phyloP scores from a whole-genome alignment of 2,329 filamentous ascomycete genomes.

The Pseudogymnoascus sp. region DNA sequence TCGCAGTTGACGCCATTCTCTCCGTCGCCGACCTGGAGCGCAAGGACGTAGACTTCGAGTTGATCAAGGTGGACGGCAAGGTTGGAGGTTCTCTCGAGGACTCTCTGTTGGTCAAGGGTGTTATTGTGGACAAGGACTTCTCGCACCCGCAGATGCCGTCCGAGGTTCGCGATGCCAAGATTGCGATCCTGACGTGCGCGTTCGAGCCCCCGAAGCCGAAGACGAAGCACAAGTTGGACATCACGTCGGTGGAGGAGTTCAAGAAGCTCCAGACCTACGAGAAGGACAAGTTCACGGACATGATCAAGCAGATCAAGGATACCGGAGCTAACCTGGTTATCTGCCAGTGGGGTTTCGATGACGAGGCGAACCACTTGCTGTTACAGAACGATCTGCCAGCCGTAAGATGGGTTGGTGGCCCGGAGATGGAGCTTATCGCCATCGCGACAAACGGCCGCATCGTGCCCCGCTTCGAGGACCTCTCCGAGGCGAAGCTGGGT shows the following conservation, averaged over 20 bases:
- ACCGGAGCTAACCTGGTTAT: slow-evolving; percentile 96
- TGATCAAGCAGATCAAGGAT: slow-evolving; percentile 97
- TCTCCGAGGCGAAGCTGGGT: slow-evolving; percentile 85
- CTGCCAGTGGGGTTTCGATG: slow-evolving; percentile 99
- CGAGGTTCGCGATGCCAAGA: slow-evolving; percentile 89
- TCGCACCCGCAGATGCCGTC: slow-evolving; percentile 98
- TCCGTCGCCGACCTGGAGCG: slow-evolving; percentile 93
- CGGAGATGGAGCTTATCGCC: slow-evolving; percentile 96
- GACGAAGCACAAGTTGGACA: slow-evolving; percentile 99
- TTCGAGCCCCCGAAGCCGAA: slow-evolving; percentile 99
- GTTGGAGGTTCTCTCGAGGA: slow-evolving; percentile 92
- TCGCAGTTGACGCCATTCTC: slow-evolving; percentile 93
- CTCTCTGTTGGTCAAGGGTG: slow-evolving; percentile 89
- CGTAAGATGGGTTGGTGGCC: slow-evolving; percentile 95
- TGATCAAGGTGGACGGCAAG: slow-evolving; percentile 99
- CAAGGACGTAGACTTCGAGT: slow-evolving; percentile 96
- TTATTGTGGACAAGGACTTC: slow-evolving; percentile 99
- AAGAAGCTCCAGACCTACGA: slow-evolving; percentile 97
- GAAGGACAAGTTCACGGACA: slow-evolving; percentile 91
- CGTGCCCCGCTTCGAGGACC: slow-evolving; percentile 92
- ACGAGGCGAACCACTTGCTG: slow-evolving; percentile 95
- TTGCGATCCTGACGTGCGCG: slow-evolving; percentile 94
- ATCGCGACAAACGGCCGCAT: slow-evolving; percentile 98
- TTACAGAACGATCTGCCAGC: slow-evolving; percentile 94
- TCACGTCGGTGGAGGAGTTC: slow-evolving; percentile 94